A percentile compares a stretch with the other conserved stretches of the same genome.
phyloP scores from a whole-genome alignment of 768 basidiomycete genomes.

The Gloeostereum incarnatum region DNA sequence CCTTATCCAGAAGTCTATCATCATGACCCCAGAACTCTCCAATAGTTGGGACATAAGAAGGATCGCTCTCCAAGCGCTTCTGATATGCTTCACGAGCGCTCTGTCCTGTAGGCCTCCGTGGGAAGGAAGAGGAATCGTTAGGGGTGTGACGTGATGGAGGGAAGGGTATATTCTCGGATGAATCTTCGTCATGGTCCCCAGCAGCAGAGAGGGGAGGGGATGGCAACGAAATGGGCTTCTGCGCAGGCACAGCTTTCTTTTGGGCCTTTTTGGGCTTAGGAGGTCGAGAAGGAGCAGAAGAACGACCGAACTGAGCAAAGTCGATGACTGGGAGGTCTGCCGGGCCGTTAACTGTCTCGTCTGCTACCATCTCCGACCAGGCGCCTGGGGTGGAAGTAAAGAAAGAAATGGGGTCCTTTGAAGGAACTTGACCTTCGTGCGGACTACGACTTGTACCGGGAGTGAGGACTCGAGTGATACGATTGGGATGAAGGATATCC shows the following conservation, averaged over 20 bases:
- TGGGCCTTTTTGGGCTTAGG: conserved; percentile 28
- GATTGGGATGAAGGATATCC: conserved; percentile 42
- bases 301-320: conserved; percentile 55
- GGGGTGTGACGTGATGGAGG: conserved; percentile 30
- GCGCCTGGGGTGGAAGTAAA: conserved; percentile 49
- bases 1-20: conserved; percentile 79
- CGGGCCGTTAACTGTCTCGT: conserved; percentile 54
- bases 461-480: conserved; percentile 47
- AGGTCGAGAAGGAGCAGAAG: conserved; percentile 19
- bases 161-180: conserved; percentile 19
- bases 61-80: conserved; percentile 72
- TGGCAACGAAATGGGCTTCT: conserved; percentile 14
- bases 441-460: conserved; percentile 62
- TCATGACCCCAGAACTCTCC: conserved; percentile 96
- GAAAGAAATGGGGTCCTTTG: conserved; percentile 25
- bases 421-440: conserved; percentile 17
- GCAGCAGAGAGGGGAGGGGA: conserved; percentile 20
- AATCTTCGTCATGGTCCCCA: conserved; percentile 13
- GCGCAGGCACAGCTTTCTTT: conserved; percentile 28
- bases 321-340: conserved; percentile 73
- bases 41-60: conserved; percentile 83
- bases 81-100: conserved; percentile 82
- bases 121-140: conserved; percentile 13
- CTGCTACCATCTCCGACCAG: conserved; percentile 85
- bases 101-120: conserved; percentile 36